Base-by-base conservation (phyloP, 176 grass and related monocot species). In the Paspalum notatum region DNA sequence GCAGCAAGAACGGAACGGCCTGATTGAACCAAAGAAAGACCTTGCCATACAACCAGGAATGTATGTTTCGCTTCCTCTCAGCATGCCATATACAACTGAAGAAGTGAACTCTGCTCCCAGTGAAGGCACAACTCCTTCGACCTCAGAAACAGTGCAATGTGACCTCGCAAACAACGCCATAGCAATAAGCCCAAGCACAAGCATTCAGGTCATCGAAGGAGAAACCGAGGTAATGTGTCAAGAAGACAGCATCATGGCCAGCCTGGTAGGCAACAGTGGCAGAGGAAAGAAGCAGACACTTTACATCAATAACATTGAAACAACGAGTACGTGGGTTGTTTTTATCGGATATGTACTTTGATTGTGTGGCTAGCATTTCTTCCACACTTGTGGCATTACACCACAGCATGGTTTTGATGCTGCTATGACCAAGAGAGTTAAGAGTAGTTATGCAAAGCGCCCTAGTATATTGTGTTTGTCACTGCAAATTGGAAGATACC, bases 1-100 rank as follows among this genome's bases (percentile, higher is more conserved):
- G 68, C 95, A 98, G 76, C 83, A 91, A 89, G 88, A 93, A 86
- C 86, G 73, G 42, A 86, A 91, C n/a, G 95, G 95, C 20, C 43
- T 98, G 50, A 95, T 98, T 27, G 90, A 95, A 83, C 95, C 88
- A 0, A 92, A 85, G 80, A 98, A 89, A 72, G 83, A 98, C 50
- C 83, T 93, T n/a, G 73, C 80, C 8, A 92, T 98, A 85, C 84
- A 87, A 40, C 95, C 92, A 8, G 95, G 95, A 55, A 98, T 93
- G 95, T 98, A 85, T 66, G 73, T 98, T 48, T 64, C 86, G 76
- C 83, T 85, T 69, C 79, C 86, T 55, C 27, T 77, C 40, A 77
- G 18, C 10, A 42, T 0, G 27, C 77, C 85, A 62, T 54, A 45
- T 5, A 45, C 80, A 54, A 58, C 66, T 67, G 78, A 17, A 52